Evolutionary conservation across 1,284 basidiomycete species (phyloP), one percentile per base, ranked within the genome.

Genomic region (Boletus semigastroideus): DNA sequence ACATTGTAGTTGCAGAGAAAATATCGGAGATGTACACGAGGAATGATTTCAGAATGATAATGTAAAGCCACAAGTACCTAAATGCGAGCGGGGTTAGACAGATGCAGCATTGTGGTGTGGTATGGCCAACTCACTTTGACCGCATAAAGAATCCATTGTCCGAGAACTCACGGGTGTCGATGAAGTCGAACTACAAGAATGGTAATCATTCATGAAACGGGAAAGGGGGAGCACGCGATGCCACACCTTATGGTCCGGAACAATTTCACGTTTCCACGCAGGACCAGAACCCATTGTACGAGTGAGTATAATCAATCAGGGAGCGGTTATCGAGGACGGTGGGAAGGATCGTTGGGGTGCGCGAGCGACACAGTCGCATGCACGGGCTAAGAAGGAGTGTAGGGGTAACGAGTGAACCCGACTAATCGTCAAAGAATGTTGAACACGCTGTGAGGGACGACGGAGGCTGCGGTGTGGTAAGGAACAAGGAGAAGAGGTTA

Each of bases 21-120:
- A 98, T 94, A 82, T 99, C 97, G 72, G 93, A 90, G 53, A 94
- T 80, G 73, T 98, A 98, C 71, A 99, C 95, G 54, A 94, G 85
- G 74, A 98, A 88, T 30, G 92, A 92, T 72, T 97, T 98, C 77
- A 97, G 82, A 52, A 98, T 84, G 64, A 94, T 81, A 68, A 94
- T 74, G 72, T 96, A 99, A 57, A 97, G 77, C 82, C 90, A 93
- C 53, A 91, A 72, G 72, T 98, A 98, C 69, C 92, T 96, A 17
- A 47, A 49, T 39, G 37, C 25, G 14, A 30, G 9, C 17, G 27
- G 33, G 22, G 49, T 65, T 19, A 60, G 20, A 14, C 2, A 49
- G 13, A 19, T 48, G 22, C 31, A 34, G 9, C 9, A 6, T 28
- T 42, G 41, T 28, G 17, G 20, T n/a, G 38, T 40, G 13, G 8